These are phyloP conservation scores for Tolypocladium ophioglossoides DNA, from an alignment of 2,329 filamentous ascomycete species.

Conservation along the genomic window DNA sequence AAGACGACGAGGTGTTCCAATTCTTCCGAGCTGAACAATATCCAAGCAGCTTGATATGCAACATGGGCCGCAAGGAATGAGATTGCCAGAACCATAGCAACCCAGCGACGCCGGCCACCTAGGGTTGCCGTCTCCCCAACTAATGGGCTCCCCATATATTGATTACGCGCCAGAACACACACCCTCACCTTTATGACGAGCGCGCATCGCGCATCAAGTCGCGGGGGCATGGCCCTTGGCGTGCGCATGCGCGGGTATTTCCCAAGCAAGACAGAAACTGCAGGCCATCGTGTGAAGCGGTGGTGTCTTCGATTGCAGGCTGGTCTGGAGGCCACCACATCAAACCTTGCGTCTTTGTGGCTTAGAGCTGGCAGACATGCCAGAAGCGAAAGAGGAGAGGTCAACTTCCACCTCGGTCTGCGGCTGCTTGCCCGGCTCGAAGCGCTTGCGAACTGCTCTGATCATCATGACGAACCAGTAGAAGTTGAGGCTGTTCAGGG, in stretches of 20 bases:
- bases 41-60: neutral
- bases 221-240: neutral
- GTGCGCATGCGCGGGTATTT: neutral
- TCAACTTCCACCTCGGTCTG: conserved; percentile 18
- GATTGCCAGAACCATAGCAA: neutral
- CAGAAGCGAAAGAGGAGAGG: conserved; percentile 18
- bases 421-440: conserved; percentile 37
- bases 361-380: conserved; percentile 7
- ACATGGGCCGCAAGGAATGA: neutral
- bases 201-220: neutral
- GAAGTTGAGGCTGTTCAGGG: conserved; percentile 67
- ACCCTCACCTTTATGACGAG: neutral
- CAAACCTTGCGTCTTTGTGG: conserved; percentile 20
- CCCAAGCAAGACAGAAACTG: neutral
- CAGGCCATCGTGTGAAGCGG: neutral
- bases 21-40: neutral
- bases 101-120: neutral
- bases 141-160: neutral
- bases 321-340: neutral
- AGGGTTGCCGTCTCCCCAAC: neutral
- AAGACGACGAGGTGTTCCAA: neutral
- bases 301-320: neutral
- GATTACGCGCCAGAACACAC: neutral
- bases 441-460: conserved; percentile 64
- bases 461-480: conserved; percentile 89